phyloP scores from a whole-genome alignment of 192 early-diverging fungal species.

The Rhizophagus clarus region DNA sequence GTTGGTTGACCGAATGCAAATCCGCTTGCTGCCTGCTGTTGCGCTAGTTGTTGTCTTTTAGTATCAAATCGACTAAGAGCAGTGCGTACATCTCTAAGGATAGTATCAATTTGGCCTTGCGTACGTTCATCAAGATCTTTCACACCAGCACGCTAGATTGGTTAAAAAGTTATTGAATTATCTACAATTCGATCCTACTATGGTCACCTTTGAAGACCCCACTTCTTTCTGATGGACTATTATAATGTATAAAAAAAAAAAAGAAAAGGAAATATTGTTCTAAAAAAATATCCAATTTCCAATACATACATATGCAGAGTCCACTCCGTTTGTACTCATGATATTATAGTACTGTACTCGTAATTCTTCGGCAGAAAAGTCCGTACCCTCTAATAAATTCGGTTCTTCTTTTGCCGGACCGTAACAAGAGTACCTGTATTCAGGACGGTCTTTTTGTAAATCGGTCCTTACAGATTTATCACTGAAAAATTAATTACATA shows the following conservation, averaged over 20 bases:
- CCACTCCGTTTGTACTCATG: slow-evolving; percentile 32
- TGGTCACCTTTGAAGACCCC: not conserved
- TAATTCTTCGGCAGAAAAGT: slow-evolving; percentile 62
- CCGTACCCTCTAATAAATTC: slow-evolving; percentile 57
- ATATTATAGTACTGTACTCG: slow-evolving; percentile 46
- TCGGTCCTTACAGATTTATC: slow-evolving; percentile 43
- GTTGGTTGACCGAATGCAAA: not conserved
- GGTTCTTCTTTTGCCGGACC: slow-evolving; percentile 57
- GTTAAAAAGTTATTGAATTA: not conserved
- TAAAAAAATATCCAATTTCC: not conserved
- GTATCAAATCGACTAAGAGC: not conserved
- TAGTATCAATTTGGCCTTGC: slow-evolving; percentile 1
- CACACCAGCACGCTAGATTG: slow-evolving; percentile 1
- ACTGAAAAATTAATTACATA: slow-evolving; percentile 19
- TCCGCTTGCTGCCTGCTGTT: not conserved
- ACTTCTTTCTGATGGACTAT: not conserved
- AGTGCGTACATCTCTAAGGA: slow-evolving; percentile 7
- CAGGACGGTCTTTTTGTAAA: slow-evolving; percentile 45
- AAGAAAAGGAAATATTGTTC: not conserved
- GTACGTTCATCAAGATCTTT: slow-evolving; percentile 2
- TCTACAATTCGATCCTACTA: not conserved
- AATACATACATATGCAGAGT: slow-evolving; percentile 25
- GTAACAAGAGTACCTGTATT: slow-evolving; percentile 55
- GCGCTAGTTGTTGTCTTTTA: slow-evolving; percentile 6
- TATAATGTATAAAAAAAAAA: not conserved